These are phyloP conservation scores for Penicillium occitanis DNA, from an alignment of 2,329 filamentous ascomycete genomes.

Conservation along the genomic window DNA sequence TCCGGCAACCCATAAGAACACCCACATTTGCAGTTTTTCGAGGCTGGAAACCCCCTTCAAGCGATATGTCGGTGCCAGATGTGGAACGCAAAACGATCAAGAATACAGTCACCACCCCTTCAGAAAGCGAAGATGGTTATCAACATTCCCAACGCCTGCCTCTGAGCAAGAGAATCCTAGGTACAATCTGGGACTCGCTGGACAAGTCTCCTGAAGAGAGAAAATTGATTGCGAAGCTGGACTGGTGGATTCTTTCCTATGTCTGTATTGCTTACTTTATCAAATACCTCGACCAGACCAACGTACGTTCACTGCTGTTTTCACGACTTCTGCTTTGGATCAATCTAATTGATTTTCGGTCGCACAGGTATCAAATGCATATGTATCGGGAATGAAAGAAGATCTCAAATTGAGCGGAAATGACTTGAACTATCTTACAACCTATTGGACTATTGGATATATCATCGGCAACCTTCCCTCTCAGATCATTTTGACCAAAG, in stretches of 20 bases:
- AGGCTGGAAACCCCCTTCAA: neutral
- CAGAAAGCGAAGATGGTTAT: neutral
- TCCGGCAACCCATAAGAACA: neutral
- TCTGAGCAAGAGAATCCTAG: slow-evolving; percentile 6
- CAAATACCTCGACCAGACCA: slow-evolving; percentile 22
- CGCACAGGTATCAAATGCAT: slow-evolving; percentile 50
- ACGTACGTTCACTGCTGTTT: neutral
- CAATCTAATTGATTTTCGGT: too few relatives aligned
- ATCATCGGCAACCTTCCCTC: too few relatives aligned
- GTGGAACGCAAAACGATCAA: neutral
- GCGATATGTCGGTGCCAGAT: neutral
- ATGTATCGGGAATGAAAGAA: slow-evolving; percentile 38
- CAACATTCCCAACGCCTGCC: neutral
- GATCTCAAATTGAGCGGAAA: slow-evolving; percentile 34
- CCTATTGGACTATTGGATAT: slow-evolving; percentile 27
- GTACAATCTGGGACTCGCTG: slow-evolving; percentile 10
- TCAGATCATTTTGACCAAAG: too few relatives aligned
- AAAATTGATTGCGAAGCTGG: slow-evolving; percentile 51
- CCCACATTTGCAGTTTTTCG: neutral
- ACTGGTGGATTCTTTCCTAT: slow-evolving; percentile 50
- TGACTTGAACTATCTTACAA: slow-evolving; percentile 30
- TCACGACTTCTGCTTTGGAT: neutral
- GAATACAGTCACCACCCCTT: neutral
- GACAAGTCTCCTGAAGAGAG: slow-evolving; percentile 35
- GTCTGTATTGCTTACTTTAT: slow-evolving; percentile 51